Percentiles rank a stretch among this genome's conserved stretches.
phyloP scores from a whole-genome alignment of 768 basidiomycete species.

The Amanita rimosa region DNA sequence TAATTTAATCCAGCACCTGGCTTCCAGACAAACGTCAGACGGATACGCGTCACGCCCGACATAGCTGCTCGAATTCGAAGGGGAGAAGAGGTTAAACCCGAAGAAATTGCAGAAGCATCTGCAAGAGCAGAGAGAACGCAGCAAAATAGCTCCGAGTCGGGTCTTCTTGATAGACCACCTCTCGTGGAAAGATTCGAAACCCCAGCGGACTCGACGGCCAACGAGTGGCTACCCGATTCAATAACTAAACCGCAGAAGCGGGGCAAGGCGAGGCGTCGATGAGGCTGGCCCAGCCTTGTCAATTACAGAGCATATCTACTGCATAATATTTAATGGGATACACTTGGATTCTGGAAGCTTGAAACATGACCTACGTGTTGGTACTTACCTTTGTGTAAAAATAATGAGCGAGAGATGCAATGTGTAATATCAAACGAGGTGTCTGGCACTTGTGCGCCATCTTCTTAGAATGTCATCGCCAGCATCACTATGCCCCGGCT shows the following conservation, averaged over 20 bases:
- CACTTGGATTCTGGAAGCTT: too few relatives aligned
- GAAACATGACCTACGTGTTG: too few relatives aligned
- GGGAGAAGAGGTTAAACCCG: conserved; percentile 41
- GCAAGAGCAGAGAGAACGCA: conserved; percentile 28
- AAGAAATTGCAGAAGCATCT: conserved; percentile 37
- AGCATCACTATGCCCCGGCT: conserved; percentile 38
- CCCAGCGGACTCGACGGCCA: conserved; percentile 13
- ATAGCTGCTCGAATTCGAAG: conserved; percentile 39
- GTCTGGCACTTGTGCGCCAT: too few relatives aligned
- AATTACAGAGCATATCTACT: too few relatives aligned
- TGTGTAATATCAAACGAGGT: too few relatives aligned
- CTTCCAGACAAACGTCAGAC: conserved; percentile 42
- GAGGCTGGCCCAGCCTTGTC: background rate
- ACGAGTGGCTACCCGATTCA: conserved; percentile 43
- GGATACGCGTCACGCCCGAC: conserved; percentile 41
- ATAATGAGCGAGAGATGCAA: too few relatives aligned
- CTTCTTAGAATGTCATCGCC: too few relatives aligned
- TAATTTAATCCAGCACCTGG: conserved; percentile 29
- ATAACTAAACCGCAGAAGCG: conserved; percentile 34
- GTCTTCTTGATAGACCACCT: background rate
- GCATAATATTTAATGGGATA: too few relatives aligned
- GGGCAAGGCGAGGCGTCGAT: conserved; percentile 16
- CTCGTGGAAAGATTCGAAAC: conserved; percentile 7
- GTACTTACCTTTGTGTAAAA: too few relatives aligned
- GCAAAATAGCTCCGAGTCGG: conserved; percentile 9